A percentile compares a stretch with the other conserved stretches of the same genome.
These are phyloP conservation scores for Schizophyllum amplum DNA, from an alignment of 1,284 basidiomycete species.

Conservation along the genomic window DNA sequence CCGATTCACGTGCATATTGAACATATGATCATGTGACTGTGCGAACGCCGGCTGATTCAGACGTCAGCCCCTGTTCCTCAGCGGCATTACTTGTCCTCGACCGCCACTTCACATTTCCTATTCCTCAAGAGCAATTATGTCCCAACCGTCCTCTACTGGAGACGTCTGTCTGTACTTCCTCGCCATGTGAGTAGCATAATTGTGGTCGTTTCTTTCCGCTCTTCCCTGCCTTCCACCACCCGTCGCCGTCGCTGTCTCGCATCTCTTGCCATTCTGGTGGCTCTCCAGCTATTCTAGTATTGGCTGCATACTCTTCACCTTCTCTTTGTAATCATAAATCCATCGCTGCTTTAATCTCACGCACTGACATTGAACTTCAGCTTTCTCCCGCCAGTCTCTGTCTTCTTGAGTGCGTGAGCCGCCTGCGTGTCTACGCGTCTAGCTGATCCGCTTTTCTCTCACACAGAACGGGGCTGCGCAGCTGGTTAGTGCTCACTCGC, in stretches of 20 bases:
- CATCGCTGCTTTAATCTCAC: neutral
- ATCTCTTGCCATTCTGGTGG: no score
- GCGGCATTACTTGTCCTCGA: no score
- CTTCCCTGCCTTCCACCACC: no score
- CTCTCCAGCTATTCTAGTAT: no score
- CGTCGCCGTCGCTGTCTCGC: no score
- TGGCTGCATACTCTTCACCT: no score
- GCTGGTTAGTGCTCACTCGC: conserved; percentile 23
- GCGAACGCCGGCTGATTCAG: no score
- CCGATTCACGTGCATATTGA: no score
- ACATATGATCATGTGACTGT: no score
- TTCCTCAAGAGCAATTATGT: conserved; percentile 14
- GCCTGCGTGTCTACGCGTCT: neutral
- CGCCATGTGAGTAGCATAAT: conserved; percentile 40
- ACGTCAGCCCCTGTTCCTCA: no score
- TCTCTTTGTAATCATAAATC: neutral
- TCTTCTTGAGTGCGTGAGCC: conserved; percentile 39
- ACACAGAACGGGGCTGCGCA: conserved; percentile 31
- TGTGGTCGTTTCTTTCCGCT: no score
- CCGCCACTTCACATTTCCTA: neutral
- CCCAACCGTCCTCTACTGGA: conserved; percentile 24
- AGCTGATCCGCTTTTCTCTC: neutral
- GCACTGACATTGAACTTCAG: conserved; percentile 19
- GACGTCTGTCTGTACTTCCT: conserved; percentile 40
- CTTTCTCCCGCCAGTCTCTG: conserved; percentile 41